A percentile compares a stretch with the other conserved stretches of the same genome.
Conservation (phyloP, 129 eudicot genomes). For the Ambrosia artemisiifolia region DNA sequence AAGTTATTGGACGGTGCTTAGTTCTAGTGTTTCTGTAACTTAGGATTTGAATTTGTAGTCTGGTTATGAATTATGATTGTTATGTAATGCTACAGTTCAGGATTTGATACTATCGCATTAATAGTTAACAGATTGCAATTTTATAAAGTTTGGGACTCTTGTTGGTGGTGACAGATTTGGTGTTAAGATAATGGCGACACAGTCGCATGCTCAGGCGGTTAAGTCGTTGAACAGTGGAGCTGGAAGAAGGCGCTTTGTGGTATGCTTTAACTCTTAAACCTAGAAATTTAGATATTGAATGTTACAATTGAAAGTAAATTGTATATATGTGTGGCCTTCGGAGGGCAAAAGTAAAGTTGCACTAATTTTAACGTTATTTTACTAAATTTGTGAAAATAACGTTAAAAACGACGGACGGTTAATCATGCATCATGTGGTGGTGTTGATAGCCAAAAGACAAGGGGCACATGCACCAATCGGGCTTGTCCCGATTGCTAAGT, state of each 20-base stretch:
- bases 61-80: not conserved
- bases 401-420: too few species aligned
- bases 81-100: not conserved
- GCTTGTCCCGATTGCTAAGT: too few species aligned
- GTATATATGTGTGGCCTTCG: too few species aligned
- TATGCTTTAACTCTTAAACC: conserved; percentile 17
- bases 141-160: not conserved
- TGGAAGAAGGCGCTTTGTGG: conserved; percentile 77
- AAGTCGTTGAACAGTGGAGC: conserved; percentile 71
- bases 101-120: too few species aligned
- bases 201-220: conserved; percentile 61
- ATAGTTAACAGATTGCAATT: too few species aligned
- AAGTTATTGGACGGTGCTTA: not conserved
- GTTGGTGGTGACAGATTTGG: conserved; percentile 11
- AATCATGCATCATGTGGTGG: too few species aligned
- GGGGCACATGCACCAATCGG: too few species aligned
- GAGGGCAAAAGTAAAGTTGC: too few species aligned
- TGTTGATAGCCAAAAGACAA: too few species aligned
- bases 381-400: too few species aligned
- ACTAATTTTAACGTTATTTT: too few species aligned
- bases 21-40: not conserved
- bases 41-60: not conserved
- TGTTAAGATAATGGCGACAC: conserved; percentile 59
- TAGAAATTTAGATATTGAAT: too few species aligned
- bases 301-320: not conserved